Base-by-base conservation (phyloP, 176 grass and related monocot genomes). In the Aechmea fasciata region DNA sequence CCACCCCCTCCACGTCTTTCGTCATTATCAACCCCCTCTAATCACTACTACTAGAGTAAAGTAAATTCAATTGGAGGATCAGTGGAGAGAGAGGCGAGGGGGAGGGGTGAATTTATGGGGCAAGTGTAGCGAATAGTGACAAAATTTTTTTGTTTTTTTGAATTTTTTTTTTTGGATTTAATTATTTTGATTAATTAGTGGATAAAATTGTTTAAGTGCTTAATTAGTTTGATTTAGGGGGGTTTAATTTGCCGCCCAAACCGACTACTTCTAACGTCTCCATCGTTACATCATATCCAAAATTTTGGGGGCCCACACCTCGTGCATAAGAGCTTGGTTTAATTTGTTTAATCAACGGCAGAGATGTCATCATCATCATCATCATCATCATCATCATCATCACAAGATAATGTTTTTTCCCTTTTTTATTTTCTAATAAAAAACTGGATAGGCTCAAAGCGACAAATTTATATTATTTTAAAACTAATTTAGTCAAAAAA, bases 1-100 rank as follows among this genome's bases (percentile, higher is more conserved):
- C 68, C 11, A 68, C 64, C 1, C 79, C 76, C 66, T 96, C 93
- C 17, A 90, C 79, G 82, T 96, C 88, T 70, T 96, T 96, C 63
- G 73, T 73, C 93, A 96, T 96, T 49, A 9, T 9, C 49, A 15
- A 25, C 28, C 2, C 2, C 14, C 19, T 64, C 29, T 28, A 5
- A 52, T 66, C 22, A 47, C 10, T 66, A 9, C 50, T 18, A 7
- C 41, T 3, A 50, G 55, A 66, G 14, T 3, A 14, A 49, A 20
- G 63, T 28, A 73, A 73, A 69, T 28, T 14, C 13, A 52, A 50
- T 63, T 52, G 65, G 76, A 23, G 65, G 76, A 23, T 23, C 1
- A 71, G 76, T 71, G 68, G 77, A 64, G 11, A 64, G 11, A 2
- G 66, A 80, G 66, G 68, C 55, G 67, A 72, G 33, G 66, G 68